Evolutionary conservation across 495 filamentous ascomycete genomes (phyloP).

Genomic region (Penicillium coprophilum): DNA sequence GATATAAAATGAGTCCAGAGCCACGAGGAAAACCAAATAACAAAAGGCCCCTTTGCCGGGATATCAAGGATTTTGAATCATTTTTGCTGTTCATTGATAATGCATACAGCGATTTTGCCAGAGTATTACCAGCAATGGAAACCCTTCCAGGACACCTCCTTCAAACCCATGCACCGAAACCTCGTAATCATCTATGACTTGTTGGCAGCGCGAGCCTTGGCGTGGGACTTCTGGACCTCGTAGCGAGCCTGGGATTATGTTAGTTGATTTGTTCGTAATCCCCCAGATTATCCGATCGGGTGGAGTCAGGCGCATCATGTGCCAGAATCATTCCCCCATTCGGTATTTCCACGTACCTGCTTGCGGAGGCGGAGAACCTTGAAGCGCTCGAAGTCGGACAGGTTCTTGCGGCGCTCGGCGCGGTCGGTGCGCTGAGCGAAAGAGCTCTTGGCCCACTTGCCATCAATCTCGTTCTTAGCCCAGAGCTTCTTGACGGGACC

Average conservation of each 20-base stretch:
- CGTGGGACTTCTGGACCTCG: constrained; percentile 90
- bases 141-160: constrained; percentile 49
- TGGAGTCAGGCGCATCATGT: constrained; percentile 6
- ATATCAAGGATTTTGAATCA: constrained; percentile 53
- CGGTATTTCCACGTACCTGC: constrained; percentile 61
- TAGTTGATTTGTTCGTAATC: constrained; percentile 11
- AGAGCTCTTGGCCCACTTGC: constrained; percentile 82
- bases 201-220: constrained; percentile 65
- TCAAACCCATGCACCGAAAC: constrained; percentile 52
- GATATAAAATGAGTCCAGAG: constrained; percentile 29
- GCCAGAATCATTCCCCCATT: background rate
- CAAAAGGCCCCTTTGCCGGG: constrained; percentile 37
- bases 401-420: constrained; percentile 78
- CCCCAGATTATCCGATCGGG: constrained; percentile 7
- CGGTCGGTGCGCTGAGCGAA: constrained; percentile 88
- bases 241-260: constrained; percentile 65
- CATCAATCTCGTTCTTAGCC: constrained; percentile 83
- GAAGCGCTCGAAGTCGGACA: constrained; percentile 99
- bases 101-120: constrained; percentile 50
- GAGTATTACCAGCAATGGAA: constrained; percentile 47
- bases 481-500: constrained; percentile 79
- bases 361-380: constrained; percentile 98
- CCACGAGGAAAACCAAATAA: constrained; percentile 24
- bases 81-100: constrained; percentile 52
- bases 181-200: constrained; percentile 53